Conservation (phyloP, 768 basidiomycete genomes). For the Heimioporus sp. region DNA sequence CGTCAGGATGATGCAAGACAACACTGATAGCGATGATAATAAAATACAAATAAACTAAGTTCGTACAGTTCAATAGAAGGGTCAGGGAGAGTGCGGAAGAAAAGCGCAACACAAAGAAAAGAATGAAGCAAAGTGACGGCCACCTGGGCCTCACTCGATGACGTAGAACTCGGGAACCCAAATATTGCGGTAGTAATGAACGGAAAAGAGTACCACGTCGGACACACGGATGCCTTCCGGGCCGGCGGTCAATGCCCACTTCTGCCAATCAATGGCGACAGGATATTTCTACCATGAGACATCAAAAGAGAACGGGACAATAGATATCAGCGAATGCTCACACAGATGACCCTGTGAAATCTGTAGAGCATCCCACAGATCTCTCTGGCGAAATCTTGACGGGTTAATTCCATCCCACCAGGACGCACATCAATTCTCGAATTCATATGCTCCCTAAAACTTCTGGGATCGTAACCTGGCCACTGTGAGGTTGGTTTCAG, state of each 20-base stretch:
- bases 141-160: conserved; percentile 13
- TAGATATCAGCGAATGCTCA: neutral
- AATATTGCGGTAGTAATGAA: conserved; percentile 26
- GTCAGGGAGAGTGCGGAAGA: too few relatives aligned
- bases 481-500: conserved; percentile 13
- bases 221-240: conserved; percentile 12
- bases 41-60: too few relatives aligned
- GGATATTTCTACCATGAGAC: conserved; percentile 2
- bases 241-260: conserved; percentile 18
- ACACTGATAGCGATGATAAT: too few relatives aligned
- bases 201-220: conserved; percentile 20
- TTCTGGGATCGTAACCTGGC: conserved; percentile 18
- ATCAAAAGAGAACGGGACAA: neutral
- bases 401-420: conserved; percentile 11
- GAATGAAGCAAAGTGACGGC: too few relatives aligned
- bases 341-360: conserved; percentile 3
- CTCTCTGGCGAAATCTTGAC: conserved; percentile 19
- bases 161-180: conserved; percentile 32
- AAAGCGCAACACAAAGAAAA: too few relatives aligned
- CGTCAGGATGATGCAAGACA: too few relatives aligned
- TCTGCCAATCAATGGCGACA: conserved; percentile 11
- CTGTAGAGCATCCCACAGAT: conserved; percentile 10
- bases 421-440: conserved; percentile 11
- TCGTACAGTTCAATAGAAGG: too few relatives aligned
- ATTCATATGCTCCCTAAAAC: conserved; percentile 4